Evolutionary conservation across 306 rosid genomes (phyloP).

Genomic region (Myrica gale): DNA sequence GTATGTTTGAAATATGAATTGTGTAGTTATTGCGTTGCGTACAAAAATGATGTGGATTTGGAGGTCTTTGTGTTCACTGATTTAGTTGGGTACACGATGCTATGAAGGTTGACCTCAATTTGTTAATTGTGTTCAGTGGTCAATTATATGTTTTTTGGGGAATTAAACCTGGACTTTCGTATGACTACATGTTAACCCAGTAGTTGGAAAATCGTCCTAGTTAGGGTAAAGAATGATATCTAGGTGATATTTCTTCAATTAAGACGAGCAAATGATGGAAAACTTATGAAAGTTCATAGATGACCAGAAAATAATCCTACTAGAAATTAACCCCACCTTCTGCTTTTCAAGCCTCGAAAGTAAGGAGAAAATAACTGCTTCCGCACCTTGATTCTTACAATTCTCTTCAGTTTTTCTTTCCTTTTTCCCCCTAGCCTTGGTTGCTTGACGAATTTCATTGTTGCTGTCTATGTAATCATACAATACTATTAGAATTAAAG

Average conservation of each 20-base stretch:
- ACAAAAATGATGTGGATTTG: neutral
- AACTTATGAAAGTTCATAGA: neutral
- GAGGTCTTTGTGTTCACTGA: neutral
- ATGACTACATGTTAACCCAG: neutral
- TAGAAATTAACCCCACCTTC: too few species aligned
- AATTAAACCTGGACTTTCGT: neutral
- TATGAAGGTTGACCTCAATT: neutral
- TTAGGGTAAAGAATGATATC: neutral
- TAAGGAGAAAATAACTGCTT: neutral
- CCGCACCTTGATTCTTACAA: neutral
- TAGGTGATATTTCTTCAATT: neutral
- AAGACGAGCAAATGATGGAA: neutral
- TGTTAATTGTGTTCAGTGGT: neutral
- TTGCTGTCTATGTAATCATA: neutral
- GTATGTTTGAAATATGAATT: slow-evolving; percentile 39
- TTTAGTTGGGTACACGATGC: neutral
- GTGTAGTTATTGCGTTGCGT: neutral
- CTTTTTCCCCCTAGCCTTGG: neutral
- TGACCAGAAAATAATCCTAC: neutral
- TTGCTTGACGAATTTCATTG: neutral
- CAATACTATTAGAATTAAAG: neutral
- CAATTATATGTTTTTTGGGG: neutral
- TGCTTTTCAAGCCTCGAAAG: too few species aligned
- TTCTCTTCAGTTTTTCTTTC: neutral
- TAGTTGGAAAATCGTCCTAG: neutral